Percentiles rank a stretch among this genome's conserved stretches.
Evolutionary conservation across 192 early-diverging fungal species (phyloP).

Genomic region (Spizellomyces punctatus): DNA sequence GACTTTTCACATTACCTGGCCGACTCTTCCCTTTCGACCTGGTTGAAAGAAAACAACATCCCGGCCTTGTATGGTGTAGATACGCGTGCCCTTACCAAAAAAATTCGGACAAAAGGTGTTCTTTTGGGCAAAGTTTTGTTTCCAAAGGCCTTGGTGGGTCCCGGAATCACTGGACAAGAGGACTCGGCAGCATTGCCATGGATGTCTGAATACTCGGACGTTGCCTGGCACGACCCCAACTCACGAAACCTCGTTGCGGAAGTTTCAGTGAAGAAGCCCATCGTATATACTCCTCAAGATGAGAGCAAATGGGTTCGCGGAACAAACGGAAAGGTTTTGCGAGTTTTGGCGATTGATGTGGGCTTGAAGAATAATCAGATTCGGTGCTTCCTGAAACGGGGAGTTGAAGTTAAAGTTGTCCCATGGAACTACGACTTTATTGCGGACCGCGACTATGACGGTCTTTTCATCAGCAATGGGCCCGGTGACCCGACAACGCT

Average conservation of each 20-base stretch:
- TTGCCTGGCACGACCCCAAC: slow-evolving; percentile 94
- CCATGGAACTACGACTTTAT: slow-evolving; percentile 97
- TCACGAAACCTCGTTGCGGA: slow-evolving; percentile 90
- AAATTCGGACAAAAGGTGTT: slow-evolving; percentile 89
- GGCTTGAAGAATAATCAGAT: slow-evolving; percentile 99
- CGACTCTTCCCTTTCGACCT: slow-evolving; percentile 75
- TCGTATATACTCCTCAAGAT: slow-evolving; percentile 59
- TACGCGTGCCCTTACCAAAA: slow-evolving; percentile 96
- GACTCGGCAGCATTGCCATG: slow-evolving; percentile 36
- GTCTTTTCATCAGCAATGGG: slow-evolving; percentile 88
- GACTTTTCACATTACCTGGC: slow-evolving; percentile 96
- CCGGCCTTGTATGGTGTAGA: slow-evolving; percentile 95
- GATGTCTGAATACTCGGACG: slow-evolving; percentile 74
- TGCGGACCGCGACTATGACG: slow-evolving; percentile 77
- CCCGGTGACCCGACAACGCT: slow-evolving; percentile 95
- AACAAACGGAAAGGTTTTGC: slow-evolving; percentile 70
- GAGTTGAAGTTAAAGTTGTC: slow-evolving; percentile 90
- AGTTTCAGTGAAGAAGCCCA: slow-evolving; percentile 85
- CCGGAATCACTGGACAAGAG: slow-evolving; percentile 10
- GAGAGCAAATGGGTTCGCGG: slow-evolving; percentile 47
- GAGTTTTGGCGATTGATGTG: slow-evolving; percentile 92
- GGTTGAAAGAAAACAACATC: slow-evolving; percentile 91
- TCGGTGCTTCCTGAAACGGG: slow-evolving; percentile 94
- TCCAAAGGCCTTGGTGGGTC: slow-evolving; percentile 55
- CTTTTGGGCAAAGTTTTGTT: slow-evolving; percentile 92